Percentiles rank a stretch among this genome's conserved stretches.
These are phyloP conservation scores for Eleusine indica DNA, from an alignment of 176 grass and related monocot species.

Conservation along the genomic window DNA sequence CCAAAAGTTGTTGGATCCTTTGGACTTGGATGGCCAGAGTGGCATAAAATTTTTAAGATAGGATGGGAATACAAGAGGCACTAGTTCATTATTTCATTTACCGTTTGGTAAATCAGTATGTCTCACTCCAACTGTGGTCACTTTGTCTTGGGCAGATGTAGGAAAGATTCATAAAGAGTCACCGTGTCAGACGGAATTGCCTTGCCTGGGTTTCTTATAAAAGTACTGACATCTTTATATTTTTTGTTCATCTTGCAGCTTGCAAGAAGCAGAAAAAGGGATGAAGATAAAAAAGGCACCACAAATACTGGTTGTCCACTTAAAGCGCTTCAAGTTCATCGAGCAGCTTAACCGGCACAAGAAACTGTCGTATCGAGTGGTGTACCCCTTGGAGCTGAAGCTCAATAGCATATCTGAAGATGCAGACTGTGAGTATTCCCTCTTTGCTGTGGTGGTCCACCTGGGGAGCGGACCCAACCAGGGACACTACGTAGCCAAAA, in stretches of 20 bases:
- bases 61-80: slow-evolving; percentile 29
- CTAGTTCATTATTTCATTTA: neutral
- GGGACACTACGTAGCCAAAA: slow-evolving; percentile 85
- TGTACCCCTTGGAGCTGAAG: slow-evolving; percentile 72
- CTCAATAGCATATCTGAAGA: slow-evolving; percentile 62
- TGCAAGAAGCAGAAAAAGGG: slow-evolving; percentile 93
- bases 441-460: slow-evolving; percentile 93
- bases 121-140: neutral
- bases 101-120: neutral
- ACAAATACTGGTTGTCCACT: slow-evolving; percentile 78
- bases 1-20: neutral
- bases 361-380: slow-evolving; percentile 86
- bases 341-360: slow-evolving; percentile 85
- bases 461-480: slow-evolving; percentile 86
- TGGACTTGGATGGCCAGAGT: neutral
- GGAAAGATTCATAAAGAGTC: neutral
- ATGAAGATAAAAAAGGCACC: slow-evolving; percentile 95
- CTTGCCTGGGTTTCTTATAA: slow-evolving; percentile 30
- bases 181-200: slow-evolving; percentile 13
- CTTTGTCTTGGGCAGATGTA: slow-evolving; percentile 1
- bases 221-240: slow-evolving; percentile 19
- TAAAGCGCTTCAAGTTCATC: slow-evolving; percentile 91
- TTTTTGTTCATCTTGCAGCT: slow-evolving; percentile 40
- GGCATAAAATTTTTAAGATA: no score
- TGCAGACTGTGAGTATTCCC: slow-evolving; percentile 71